These are phyloP conservation scores for Moesziomyces aphidis DNA, from an alignment of 1,284 basidiomycete species.

Conservation along the genomic window DNA sequence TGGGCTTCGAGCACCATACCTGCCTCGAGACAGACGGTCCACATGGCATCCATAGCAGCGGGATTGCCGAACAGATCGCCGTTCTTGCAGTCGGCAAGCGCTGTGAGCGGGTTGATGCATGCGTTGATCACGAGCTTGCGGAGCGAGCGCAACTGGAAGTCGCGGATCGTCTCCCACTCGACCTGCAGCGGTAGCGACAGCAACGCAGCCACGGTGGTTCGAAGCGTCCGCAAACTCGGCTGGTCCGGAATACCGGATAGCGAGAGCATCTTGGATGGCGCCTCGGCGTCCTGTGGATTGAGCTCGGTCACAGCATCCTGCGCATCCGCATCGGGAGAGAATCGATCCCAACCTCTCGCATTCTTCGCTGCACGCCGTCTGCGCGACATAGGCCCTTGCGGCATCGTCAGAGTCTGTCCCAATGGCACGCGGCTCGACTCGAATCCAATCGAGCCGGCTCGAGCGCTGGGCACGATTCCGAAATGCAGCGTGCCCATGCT, in stretches of 20 bases:
- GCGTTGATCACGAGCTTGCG: conserved; percentile 87
- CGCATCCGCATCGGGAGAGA: conserved; percentile 22
- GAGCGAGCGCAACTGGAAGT: conserved; percentile 79
- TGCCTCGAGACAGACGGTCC: conserved; percentile 55
- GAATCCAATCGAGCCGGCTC: conserved; percentile 21
- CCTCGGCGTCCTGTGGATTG: conserved; percentile 7
- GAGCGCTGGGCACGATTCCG: conserved; percentile 79
- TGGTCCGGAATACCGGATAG: conserved; percentile 50
- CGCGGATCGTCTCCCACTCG: conserved; percentile 77
- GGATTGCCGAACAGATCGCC: conserved; percentile 72
- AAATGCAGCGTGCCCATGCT: conserved; percentile 80
- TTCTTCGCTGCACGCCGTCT: neutral
- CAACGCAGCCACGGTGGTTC: conserved; percentile 52
- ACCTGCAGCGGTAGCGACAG: conserved; percentile 62
- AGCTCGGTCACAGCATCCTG: conserved; percentile 1
- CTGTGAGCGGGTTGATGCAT: conserved; percentile 88
- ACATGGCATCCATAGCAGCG: conserved; percentile 56
- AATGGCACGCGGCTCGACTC: conserved; percentile 23
- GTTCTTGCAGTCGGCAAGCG: conserved; percentile 83
- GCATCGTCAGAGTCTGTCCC: conserved; percentile 24
- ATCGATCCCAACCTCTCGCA: conserved; percentile 35
- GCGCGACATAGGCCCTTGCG: conserved; percentile 1
- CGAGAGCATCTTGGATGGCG: conserved; percentile 41
- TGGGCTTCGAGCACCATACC: conserved; percentile 57
- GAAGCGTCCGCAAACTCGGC: conserved; percentile 44